These are phyloP conservation scores for Serendipita vermifera DNA, from an alignment of 768 basidiomycete genomes.

Conservation along the genomic window DNA sequence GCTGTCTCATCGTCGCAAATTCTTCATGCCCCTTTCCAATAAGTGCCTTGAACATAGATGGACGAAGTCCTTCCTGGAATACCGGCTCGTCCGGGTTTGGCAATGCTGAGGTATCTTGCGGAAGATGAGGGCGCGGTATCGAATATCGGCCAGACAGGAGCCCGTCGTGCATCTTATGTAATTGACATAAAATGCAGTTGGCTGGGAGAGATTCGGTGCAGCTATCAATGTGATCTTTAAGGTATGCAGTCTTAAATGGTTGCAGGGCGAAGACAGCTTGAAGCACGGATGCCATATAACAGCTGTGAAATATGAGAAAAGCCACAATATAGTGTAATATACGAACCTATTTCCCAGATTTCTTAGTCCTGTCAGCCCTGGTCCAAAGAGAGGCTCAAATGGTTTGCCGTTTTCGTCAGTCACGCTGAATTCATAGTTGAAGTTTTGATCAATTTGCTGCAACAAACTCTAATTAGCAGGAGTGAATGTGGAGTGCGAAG, in stretches of 20 bases:
- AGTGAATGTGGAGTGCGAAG: background rate
- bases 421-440: slow-evolving; percentile 88
- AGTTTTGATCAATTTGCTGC: slow-evolving; percentile 92
- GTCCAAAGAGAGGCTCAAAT: slow-evolving; percentile 76
- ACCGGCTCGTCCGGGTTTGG: slow-evolving; percentile 25
- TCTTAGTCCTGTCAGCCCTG: slow-evolving; percentile 73
- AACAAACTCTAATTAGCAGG: background rate
- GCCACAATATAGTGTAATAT: background rate
- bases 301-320: slow-evolving; percentile 35
- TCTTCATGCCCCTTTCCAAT: slow-evolving; percentile 88
- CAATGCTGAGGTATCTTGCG: slow-evolving; percentile 15
- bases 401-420: slow-evolving; percentile 77
- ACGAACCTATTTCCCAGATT: slow-evolving; percentile 83
- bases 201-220: slow-evolving; percentile 64
- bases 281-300: slow-evolving; percentile 92
- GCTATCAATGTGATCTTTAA: slow-evolving; percentile 39
- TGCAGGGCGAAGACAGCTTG: slow-evolving; percentile 77
- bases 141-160: slow-evolving; percentile 88
- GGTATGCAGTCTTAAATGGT: slow-evolving; percentile 63
- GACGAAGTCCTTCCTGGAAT: slow-evolving; percentile 78
- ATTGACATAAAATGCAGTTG: slow-evolving; percentile 87
- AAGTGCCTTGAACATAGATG: slow-evolving; percentile 72
- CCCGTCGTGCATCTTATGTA: slow-evolving; percentile 85
- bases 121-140: slow-evolving; percentile 32
- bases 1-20: slow-evolving; percentile 93